These are phyloP conservation scores for Flagelloscypha sp. DNA, from an alignment of 768 basidiomycete genomes.

Conservation along the genomic window DNA sequence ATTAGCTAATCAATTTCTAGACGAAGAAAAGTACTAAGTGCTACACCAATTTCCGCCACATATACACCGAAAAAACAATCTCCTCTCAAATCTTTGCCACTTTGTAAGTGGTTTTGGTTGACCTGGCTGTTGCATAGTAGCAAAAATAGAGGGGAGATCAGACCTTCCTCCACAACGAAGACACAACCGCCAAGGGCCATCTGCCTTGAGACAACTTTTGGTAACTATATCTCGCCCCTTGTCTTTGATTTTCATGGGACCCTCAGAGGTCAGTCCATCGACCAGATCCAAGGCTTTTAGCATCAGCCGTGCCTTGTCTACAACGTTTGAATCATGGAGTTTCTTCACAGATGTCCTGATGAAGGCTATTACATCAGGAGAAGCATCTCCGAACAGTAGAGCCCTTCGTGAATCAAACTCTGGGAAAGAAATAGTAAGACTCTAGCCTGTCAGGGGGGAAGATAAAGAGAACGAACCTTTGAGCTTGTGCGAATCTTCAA, in stretches of 20 bases:
- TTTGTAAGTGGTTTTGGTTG: constrained; percentile 27
- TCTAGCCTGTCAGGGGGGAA: constrained; percentile 18
- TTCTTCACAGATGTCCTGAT: constrained; percentile 37
- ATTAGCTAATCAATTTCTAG: too few species aligned
- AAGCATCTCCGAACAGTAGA: constrained; percentile 54
- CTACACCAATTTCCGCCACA: constrained; percentile 75
- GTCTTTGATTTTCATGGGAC: constrained; percentile 26
- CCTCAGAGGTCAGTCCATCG: constrained; percentile 42
- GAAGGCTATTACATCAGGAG: constrained; percentile 31
- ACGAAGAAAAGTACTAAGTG: too few species aligned
- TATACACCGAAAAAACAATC: constrained; percentile 53
- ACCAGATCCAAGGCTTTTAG: constrained; percentile 67
- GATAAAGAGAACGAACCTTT: constrained; percentile 21
- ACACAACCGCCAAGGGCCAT: constrained; percentile 35
- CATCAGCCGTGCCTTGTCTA: constrained; percentile 62
- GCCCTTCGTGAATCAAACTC: constrained; percentile 43
- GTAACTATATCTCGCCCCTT: constrained; percentile 52
- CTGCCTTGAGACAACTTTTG: constrained; percentile 43
- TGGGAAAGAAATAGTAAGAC: constrained; percentile 17
- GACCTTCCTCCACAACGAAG: constrained; percentile 58
- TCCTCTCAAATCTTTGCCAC: constrained; percentile 60
- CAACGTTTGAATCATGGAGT: constrained; percentile 38
- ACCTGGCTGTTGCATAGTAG: constrained; percentile 16
- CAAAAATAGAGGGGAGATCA: constrained; percentile 28
- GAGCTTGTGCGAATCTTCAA: constrained; percentile 24